phyloP scores from a whole-genome alignment of 306 rosid genomes.

The Lathyrus tuberosus region DNA sequence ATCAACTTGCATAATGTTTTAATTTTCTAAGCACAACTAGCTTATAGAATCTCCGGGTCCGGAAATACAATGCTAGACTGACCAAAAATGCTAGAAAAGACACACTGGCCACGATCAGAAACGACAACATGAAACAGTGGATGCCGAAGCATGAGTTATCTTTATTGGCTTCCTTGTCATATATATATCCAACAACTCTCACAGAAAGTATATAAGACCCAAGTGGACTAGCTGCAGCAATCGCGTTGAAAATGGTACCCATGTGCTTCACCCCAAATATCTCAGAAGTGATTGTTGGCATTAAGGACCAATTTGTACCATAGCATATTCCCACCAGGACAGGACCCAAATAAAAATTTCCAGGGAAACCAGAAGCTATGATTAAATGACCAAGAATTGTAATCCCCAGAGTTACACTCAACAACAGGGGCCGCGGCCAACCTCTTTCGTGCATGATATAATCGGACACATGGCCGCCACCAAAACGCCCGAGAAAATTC shows the following conservation, averaged over 20 bases:
- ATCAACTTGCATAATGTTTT: slow-evolving; percentile 40
- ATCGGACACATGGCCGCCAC: slow-evolving; percentile 81
- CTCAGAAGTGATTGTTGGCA: slow-evolving; percentile 88
- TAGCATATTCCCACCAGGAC: slow-evolving; percentile 79
- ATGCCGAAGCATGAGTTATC: slow-evolving; percentile 61
- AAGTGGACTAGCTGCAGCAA: slow-evolving; percentile 76
- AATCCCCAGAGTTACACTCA: slow-evolving; percentile 53
- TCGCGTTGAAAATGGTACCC: slow-evolving; percentile 89
- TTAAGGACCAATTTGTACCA: slow-evolving; percentile 91
- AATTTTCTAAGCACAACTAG: slow-evolving; percentile 55
- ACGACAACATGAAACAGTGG: slow-evolving; percentile 75
- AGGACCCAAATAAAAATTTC: slow-evolving; percentile 76
- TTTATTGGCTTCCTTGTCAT: slow-evolving; percentile 61
- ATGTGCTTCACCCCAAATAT: slow-evolving; percentile 78
- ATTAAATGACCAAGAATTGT: slow-evolving; percentile 68
- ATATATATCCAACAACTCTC: slow-evolving; percentile 71
- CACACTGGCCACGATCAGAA: slow-evolving; percentile 70
- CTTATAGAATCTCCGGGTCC: slow-evolving; percentile 66
- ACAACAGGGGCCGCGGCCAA: slow-evolving; percentile 75
- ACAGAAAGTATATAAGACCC: slow-evolving; percentile 92
- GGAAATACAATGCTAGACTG: slow-evolving; percentile 61
- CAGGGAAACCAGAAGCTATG: slow-evolving; percentile 70
- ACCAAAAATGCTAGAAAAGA: slow-evolving; percentile 62
- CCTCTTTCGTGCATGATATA: slow-evolving; percentile 67
- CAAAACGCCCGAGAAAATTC: slow-evolving; percentile 93